phyloP scores from a whole-genome alignment of 805 yeast species.

The Kodamaea leandrae region DNA sequence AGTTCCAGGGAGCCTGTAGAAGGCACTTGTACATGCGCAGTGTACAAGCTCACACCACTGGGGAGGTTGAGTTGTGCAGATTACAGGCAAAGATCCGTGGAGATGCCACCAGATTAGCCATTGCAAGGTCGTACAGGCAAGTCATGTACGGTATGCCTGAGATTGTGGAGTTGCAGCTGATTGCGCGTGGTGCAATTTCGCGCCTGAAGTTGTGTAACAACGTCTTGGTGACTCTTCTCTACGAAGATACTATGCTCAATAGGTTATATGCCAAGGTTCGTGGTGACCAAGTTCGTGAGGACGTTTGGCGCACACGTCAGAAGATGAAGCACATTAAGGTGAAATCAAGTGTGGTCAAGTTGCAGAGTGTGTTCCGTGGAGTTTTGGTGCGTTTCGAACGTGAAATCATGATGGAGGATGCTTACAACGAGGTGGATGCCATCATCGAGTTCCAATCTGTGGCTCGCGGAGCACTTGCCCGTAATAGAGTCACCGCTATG shows the following conservation, averaged over 20 bases:
- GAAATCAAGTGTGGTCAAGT: constrained; percentile 13
- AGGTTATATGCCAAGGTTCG: constrained; percentile 42
- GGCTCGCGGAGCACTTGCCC: constrained; percentile 46
- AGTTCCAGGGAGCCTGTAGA: constrained; percentile 33
- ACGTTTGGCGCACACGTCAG: not conserved
- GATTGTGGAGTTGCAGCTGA: constrained; percentile 37
- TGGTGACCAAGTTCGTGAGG: constrained; percentile 31
- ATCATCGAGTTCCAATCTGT: constrained; percentile 53
- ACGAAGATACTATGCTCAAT: constrained; percentile 37
- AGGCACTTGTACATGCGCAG: constrained; percentile 20
- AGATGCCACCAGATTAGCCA: constrained; percentile 25
- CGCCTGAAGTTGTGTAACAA: constrained; percentile 43
- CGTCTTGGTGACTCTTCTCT: constrained; percentile 40
- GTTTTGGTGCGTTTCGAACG: constrained; percentile 54
- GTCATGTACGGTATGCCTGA: constrained; percentile 9
- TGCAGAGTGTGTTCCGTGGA: constrained; percentile 67
- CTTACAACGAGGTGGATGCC: constrained; percentile 42
- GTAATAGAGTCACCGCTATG: constrained; percentile 35
- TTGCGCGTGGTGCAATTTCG: constrained; percentile 44
- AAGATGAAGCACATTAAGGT: constrained; percentile 12
- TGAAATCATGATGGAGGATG: constrained; percentile 53
- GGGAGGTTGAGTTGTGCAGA: constrained; percentile 16
- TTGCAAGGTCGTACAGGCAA: constrained; percentile 14
- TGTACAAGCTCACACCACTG: constrained; percentile 6
- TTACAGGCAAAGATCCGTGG: constrained; percentile 44